phyloP scores from a whole-genome alignment of 2,329 filamentous ascomycete genomes.

The Cucurbitaria berberidis region DNA sequence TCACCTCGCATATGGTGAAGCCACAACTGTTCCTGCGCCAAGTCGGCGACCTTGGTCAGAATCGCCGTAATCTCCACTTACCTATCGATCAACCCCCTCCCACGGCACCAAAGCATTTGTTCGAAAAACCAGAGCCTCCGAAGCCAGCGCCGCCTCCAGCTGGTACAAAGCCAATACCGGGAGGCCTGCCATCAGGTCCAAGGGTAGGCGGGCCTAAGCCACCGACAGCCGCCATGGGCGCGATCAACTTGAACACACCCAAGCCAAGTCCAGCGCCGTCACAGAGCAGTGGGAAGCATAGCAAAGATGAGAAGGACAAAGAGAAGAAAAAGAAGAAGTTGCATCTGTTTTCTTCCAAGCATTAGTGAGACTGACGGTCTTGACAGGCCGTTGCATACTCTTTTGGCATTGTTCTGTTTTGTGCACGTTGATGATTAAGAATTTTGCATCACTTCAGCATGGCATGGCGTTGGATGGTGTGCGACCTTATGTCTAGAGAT shows the following conservation, averaged over 20 bases:
- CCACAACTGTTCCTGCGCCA: conserved; percentile 84
- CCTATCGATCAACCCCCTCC: conserved; percentile 80
- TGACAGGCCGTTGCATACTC: conserved; percentile 7
- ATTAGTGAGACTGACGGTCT: conserved; percentile 18
- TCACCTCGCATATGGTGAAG: conserved; percentile 90
- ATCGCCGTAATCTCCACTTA: conserved; percentile 77
- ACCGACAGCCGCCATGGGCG: conserved; percentile 42
- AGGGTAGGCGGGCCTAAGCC: conserved; percentile 36
- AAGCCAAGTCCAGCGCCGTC: conserved; percentile 21
- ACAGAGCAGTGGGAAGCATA: conserved; percentile 22
- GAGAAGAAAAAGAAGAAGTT: conserved; percentile 63
- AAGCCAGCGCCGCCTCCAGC: conserved; percentile 61
- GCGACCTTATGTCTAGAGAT: not conserved
- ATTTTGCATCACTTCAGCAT: not conserved
- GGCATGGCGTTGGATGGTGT: conserved; percentile 2
- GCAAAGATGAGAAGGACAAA: conserved; percentile 34
- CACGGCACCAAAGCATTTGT: conserved; percentile 84
- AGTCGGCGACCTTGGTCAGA: conserved; percentile 76
- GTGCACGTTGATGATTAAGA: conserved; percentile 10
- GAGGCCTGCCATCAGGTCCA: conserved; percentile 40
- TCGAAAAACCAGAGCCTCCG: conserved; percentile 70
- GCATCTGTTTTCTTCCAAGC: conserved; percentile 58
- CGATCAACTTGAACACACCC: conserved; percentile 41
- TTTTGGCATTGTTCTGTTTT: conserved; percentile 19
- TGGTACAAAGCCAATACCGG: conserved; percentile 45